phyloP scores from a whole-genome alignment of 129 eudicot species.

The Deinandra increscens region DNA sequence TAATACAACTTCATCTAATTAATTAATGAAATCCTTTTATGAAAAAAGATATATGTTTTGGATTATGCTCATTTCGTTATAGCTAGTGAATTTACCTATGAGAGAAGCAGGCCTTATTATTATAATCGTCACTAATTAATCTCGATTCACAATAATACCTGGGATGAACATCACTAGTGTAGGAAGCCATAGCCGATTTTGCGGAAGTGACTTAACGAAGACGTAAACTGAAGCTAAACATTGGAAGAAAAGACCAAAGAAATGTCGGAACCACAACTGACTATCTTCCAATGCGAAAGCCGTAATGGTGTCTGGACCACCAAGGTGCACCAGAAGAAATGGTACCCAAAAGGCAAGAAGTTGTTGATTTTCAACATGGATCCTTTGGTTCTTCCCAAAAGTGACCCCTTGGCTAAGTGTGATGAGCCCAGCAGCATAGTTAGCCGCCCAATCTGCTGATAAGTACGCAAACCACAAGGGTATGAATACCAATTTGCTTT shows the following conservation, averaged over 20 bases:
- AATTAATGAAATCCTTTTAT: too few relatives aligned
- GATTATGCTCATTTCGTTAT: too few relatives aligned
- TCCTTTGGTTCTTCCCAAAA: background rate
- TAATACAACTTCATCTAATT: too few relatives aligned
- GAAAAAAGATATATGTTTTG: too few relatives aligned
- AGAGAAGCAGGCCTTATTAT: too few relatives aligned
- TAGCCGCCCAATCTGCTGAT: constrained; percentile 57
- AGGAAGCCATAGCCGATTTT: constrained; percentile 35
- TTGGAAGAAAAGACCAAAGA: constrained; percentile 44
- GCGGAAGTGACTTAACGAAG: constrained; percentile 36
- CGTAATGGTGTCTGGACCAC: constrained; percentile 65
- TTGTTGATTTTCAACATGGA: constrained; percentile 17
- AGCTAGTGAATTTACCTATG: too few relatives aligned
- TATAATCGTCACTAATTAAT: too few relatives aligned
- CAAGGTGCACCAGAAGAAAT: constrained; percentile 56
- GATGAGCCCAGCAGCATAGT: constrained; percentile 50
- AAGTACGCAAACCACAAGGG: constrained; percentile 60
- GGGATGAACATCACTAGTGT: constrained; percentile 43
- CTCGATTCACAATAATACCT: too few relatives aligned
- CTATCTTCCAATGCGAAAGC: constrained; percentile 66
- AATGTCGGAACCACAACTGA: constrained; percentile 61
- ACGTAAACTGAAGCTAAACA: constrained; percentile 28
- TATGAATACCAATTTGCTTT: constrained; percentile 25
- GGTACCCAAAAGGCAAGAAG: constrained; percentile 65
- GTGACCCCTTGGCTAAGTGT: constrained; percentile 40